Evolutionary conservation across 106 monocot genomes (phyloP), one percentile per base, ranked within the genome.

Genomic region (Agapanthus africanus): DNA sequence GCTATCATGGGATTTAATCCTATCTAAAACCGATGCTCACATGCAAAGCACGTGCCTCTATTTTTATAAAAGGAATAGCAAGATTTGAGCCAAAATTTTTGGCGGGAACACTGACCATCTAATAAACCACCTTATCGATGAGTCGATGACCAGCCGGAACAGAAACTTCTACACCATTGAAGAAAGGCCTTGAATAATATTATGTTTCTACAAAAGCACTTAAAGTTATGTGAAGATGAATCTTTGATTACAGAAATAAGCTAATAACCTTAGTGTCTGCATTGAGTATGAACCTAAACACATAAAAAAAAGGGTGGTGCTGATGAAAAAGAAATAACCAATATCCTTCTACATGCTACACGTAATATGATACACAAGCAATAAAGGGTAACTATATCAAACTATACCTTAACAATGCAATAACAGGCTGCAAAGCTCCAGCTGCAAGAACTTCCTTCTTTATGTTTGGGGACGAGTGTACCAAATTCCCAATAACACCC

Each of bases 401-500:
- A 19, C 18, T 33, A 68, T 88, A 92, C 97, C 97, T 91, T 77
- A 97, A 67, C 60, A 97, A 77, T 14, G 82, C 82, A 76, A 97
- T 97, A 32, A 97, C 97, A 69, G 97, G 91, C 49, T 97, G 97
- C 51, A 97, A 78, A 59, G 97, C 91, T 49, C 97, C 97, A 27
- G 88, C 97, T 65, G 70, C 69, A 60, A 97, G 84, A 80, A 97
- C 97, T 73, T 92, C 92, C 61, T 92, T 97, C 76, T 97, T 97
- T 16, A 97, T 97, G 62, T 84, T 92, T 78, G 97, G 97, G 18
- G 97, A 97, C 69, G 97, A 97, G 78, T 97, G 97, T 52, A 97
- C 97, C 66, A 97, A 75, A 78, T 92, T 97, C 21, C 97, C 97
- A 68, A 97, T 92, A n/a, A 97, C 97, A 63, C 97, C 97, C 26